Evolutionary conservation across 208 protist genomes (phyloP), one percentile per base, ranked within the genome.

Genomic region (Wallacemonas collosoma): DNA sequence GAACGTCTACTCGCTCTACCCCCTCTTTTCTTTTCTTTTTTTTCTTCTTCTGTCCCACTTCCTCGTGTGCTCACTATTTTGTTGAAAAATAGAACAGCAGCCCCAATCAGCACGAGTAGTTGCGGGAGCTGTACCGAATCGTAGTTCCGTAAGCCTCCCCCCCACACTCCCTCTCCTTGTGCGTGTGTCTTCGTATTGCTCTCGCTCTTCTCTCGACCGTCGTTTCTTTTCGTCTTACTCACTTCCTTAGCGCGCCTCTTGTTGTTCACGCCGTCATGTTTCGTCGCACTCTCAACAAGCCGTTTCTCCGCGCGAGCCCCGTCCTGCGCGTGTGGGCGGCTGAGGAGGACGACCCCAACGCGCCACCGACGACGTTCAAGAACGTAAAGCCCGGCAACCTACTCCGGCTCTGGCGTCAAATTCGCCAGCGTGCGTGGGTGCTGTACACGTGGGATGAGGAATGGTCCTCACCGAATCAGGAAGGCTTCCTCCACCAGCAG

Each of bases 371-470:
- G 1, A 96, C 91, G 44, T 96, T 96, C 79, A 93, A 94, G 72
- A 96, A 96, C 56, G 91, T 96, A 40, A 93, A 93, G 78, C 91
- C 91, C 0, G 89, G 89, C 15, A 72, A 75, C 2, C 66, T 96
- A 45, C 81, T 96, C 71, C 85, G 91, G 14, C 83, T 91, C 67
- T 94, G 91, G 89, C 83, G 91, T 1, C 91, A 96, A 74, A 86
- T 96, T 43, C 89, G 91, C 12, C 91, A 96, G 45, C 89, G 91
- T 17, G 74, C 88, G 50, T 96, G 91, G 88, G 75, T 96, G 0
- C 55, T 81, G 38, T 96, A 83, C 77, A 93, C 88, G 43, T 93
- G 88, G 89, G 91, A 96, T 75, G 91, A 96, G 81, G 91, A 96
- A 72, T 93, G 83, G 86, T 79, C 79, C 14, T 88, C 86, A 9